Base-by-base conservation (phyloP, 2,329 filamentous ascomycete genomes). In the Falciphora oryzae region DNA sequence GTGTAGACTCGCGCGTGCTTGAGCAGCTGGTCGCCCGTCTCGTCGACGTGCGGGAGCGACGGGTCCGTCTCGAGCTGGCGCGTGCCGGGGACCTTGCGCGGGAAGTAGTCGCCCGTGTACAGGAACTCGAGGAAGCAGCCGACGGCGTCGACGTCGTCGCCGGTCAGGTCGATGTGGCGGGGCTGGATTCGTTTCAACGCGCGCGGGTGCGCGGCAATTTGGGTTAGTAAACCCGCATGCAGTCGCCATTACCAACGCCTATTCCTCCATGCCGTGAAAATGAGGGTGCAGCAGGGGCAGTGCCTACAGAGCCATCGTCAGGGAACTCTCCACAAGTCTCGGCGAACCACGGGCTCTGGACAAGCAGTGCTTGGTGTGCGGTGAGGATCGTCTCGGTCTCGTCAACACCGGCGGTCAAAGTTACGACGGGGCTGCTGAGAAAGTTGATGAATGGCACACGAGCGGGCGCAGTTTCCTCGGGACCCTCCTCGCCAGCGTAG, bases 1-100 rank as follows among this genome's bases (percentile, higher is more conserved):
- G 92, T 97, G 80, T 97, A 97, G 68, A 97, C 85, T 68, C 90
- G 89, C 28, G 93, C 93, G 75, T 97, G 93, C 72, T 91, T 92
- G 67, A 97, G 86, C 25, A 97, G 87, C 73, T 94, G 90, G 18
- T 89, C 84, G 69, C 93, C 93, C n/a, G 85, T 85, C 73, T 91
- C 83, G 77, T 97, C 93, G 65, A 91, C 81, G 0, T 78, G 74
- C 4, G 90, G 89, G 16, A 86, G 75, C 10, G 83, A 77, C 0
- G 89, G 84, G 73, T 94, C 89, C 64, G 81, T 75, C 73, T 96
- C 91, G 59, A 96, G 85, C 32, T 82, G 78, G 58, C 87, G 87
- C 70, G 88, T 83, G 63, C 86, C 85, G 22, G 83, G 76, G 18
- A 88, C 73, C 71, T 87, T 85, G 70, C 83, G 83, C 27, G 92